These are phyloP conservation scores for Ceratobasidium sp. DNA, from an alignment of 1,284 basidiomycete species.

Conservation along the genomic window DNA sequence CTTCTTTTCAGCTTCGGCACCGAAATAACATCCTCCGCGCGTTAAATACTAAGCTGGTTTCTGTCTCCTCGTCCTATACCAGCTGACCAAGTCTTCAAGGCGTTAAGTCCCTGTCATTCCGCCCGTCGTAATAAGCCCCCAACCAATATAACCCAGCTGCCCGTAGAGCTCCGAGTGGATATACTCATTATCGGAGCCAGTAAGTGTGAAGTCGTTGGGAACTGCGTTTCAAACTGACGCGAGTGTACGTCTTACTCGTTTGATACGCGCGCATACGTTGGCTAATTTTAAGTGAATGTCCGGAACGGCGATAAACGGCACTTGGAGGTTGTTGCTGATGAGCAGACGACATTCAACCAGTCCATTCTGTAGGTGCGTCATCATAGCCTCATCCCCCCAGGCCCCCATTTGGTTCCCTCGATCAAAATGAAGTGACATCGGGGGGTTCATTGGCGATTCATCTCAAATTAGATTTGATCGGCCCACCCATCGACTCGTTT, in stretches of 20 bases:
- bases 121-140: too few species aligned
- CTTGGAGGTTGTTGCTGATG: slow-evolving; percentile 71
- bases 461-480: slow-evolving; percentile 39
- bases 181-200: slow-evolving; percentile 63
- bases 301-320: slow-evolving; percentile 74
- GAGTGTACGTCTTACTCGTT: slow-evolving; percentile 66
- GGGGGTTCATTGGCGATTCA: slow-evolving; percentile 38
- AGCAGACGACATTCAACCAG: slow-evolving; percentile 82
- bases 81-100: too few species aligned
- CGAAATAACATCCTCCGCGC: too few species aligned
- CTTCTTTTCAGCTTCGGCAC: too few species aligned
- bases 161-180: slow-evolving; percentile 62
- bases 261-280: slow-evolving; percentile 75
- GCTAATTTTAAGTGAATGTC: slow-evolving; percentile 71
- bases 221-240: background rate
- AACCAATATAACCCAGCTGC: slow-evolving; percentile 25
- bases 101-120: too few species aligned
- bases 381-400: slow-evolving; percentile 13
- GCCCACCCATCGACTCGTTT: background rate
- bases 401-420: slow-evolving; percentile 3
- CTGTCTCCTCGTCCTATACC: too few species aligned
- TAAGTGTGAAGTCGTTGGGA: slow-evolving; percentile 7
- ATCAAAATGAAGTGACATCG: slow-evolving; percentile 43
- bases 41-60: too few species aligned
- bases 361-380: slow-evolving; percentile 56